phyloP scores from a whole-genome alignment of 1,139 yeast genomes.

The Yamadazyma dendronema region DNA sequence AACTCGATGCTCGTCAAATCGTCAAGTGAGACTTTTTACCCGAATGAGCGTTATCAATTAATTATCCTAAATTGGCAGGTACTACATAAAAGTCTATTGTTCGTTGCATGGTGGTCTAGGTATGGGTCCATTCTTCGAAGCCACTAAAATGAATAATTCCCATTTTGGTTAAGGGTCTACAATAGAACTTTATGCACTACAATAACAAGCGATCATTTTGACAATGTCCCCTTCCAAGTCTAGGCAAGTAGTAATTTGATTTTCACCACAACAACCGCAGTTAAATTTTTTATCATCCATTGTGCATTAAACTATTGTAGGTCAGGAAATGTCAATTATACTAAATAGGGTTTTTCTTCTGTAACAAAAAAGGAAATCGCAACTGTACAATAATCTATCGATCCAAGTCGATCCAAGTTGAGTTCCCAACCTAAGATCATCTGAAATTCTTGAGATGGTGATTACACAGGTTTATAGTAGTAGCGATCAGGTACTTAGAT shows the following conservation, averaged over 20 bases:
- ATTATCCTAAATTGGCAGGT: constrained; percentile 9
- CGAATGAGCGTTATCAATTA: constrained; percentile 10
- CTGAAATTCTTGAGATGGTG: not conserved
- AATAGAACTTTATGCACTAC: not conserved
- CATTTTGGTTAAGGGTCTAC: not conserved
- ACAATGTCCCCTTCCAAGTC: not conserved
- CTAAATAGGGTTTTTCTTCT: not conserved
- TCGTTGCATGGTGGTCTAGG: not conserved
- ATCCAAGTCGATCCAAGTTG: no score
- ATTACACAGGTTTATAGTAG: no score
- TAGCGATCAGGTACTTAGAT: no score
- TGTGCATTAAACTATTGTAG: not conserved
- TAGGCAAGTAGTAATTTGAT: no score
- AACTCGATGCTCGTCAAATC: not conserved
- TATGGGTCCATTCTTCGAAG: constrained; percentile 1
- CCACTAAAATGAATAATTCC: not conserved
- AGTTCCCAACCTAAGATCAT: no score
- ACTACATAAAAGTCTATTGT: not conserved
- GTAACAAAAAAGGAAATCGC: not conserved
- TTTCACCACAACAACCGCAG: not conserved
- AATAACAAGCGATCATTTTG: not conserved
- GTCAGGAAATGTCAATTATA: not conserved
- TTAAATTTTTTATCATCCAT: not conserved
- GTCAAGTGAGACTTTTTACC: constrained; percentile 1
- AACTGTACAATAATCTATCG: no score